A percentile compares a stretch with the other conserved stretches of the same genome.
Evolutionary conservation across 768 basidiomycete species (phyloP).

Genomic region (Pisolithus marmoratus): DNA sequence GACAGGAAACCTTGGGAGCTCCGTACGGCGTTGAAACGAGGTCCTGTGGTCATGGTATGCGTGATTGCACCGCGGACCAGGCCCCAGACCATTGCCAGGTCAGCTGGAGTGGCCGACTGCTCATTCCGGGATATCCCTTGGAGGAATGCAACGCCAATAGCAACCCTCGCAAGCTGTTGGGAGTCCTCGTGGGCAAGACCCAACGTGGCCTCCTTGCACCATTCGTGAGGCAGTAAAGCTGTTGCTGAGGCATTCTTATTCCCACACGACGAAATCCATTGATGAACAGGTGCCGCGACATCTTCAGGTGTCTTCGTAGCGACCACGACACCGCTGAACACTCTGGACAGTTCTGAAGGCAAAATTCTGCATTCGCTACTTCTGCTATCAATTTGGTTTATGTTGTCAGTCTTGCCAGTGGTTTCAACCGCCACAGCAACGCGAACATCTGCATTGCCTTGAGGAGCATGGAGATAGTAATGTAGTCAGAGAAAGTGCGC

Average conservation of each 20-base stretch:
- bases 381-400: background rate
- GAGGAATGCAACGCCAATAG: background rate
- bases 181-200: background rate
- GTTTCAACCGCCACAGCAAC: too few species aligned
- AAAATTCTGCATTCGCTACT: background rate
- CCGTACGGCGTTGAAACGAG: background rate
- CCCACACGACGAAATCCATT: background rate
- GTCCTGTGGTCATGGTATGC: background rate
- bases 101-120: background rate
- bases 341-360: background rate
- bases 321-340: background rate
- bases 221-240: background rate
- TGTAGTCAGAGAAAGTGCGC: too few species aligned
- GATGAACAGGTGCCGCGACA: background rate
- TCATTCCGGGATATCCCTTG: background rate
- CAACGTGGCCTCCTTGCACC: background rate
- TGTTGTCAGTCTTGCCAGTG: background rate
- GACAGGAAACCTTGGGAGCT: background rate
- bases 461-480: too few species aligned
- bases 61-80: background rate
- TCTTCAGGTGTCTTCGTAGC: background rate
- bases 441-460: too few species aligned
- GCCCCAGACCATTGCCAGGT: background rate
- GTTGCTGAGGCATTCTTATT: background rate
- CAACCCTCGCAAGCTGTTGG: background rate